These are phyloP conservation scores for Calonectria naviculata DNA, from an alignment of 2,329 filamentous ascomycete species.

Conservation along the genomic window DNA sequence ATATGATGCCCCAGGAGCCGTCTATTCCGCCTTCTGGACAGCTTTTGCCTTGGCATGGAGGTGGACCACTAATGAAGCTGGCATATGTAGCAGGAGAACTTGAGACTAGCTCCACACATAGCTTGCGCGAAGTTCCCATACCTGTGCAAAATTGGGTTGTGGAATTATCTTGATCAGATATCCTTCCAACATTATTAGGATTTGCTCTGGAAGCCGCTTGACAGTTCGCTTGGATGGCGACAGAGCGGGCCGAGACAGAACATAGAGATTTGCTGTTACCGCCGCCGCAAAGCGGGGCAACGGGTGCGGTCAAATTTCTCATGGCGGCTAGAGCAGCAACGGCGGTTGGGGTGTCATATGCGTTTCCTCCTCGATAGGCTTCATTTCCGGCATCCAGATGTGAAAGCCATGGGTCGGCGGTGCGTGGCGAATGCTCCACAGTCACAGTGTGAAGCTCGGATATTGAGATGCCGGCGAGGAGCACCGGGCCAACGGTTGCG, in stretches of 20 bases:
- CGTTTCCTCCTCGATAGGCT: neutral
- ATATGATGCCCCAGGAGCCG: slow-evolving; percentile 16
- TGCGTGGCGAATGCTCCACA: neutral
- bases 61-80: slow-evolving; percentile 8
- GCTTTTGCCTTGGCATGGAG: neutral
- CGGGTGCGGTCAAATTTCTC: slow-evolving; percentile 11
- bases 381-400: slow-evolving; percentile 9
- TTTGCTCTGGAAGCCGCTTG: neutral
- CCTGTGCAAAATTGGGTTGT: slow-evolving; percentile 1
- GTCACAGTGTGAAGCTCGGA: neutral
- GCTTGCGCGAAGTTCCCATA: neutral
- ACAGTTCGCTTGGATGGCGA: slow-evolving; percentile 1
- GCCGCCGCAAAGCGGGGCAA: slow-evolving; percentile 1
- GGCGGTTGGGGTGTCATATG: neutral
- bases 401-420: slow-evolving; percentile 1
- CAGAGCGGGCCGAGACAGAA: neutral
- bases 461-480: slow-evolving; percentile 22
- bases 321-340: slow-evolving; percentile 3
- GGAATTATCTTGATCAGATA: neutral
- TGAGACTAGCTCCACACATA: slow-evolving; percentile 7
- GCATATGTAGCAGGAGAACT: slow-evolving; percentile 15
- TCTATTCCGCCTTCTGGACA: neutral
- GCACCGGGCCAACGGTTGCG: slow-evolving; percentile 21
- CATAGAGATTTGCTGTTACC: neutral
- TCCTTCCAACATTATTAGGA: neutral